Evolutionary conservation across 2,329 filamentous ascomycete species (phyloP).

Genomic region (Colletotrichum higginsianum): DNA sequence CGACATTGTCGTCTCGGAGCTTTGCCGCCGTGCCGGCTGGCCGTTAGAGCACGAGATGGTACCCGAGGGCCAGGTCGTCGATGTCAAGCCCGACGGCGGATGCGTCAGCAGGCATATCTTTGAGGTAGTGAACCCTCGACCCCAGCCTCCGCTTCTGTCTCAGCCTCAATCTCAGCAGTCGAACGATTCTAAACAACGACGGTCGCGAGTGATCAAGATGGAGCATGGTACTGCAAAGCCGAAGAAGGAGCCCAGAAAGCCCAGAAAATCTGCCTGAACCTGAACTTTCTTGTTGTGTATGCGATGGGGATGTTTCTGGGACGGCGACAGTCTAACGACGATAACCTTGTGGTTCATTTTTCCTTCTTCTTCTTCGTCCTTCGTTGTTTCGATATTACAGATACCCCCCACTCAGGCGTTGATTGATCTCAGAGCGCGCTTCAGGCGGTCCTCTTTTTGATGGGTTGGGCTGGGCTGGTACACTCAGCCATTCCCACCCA

Average conservation of each 20-base stretch:
- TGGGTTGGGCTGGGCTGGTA: neutral
- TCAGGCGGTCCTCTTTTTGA: conserved; percentile 12
- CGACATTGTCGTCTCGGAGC: conserved; percentile 89
- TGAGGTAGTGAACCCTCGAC: conserved; percentile 44
- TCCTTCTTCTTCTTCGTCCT: neutral
- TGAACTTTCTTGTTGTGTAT: neutral
- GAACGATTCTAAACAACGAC: neutral
- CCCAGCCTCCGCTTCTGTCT: neutral
- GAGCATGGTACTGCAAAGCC: conserved; percentile 17
- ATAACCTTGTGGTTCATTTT: conserved; percentile 7
- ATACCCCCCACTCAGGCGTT: conserved; percentile 14
- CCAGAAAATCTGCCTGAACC: conserved; percentile 26
- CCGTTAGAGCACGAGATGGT: conserved; percentile 86
- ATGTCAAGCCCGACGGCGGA: conserved; percentile 66
- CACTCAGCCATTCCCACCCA: neutral
- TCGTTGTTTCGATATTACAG: conserved; percentile 12
- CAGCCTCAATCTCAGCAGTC: neutral
- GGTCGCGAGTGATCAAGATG: neutral
- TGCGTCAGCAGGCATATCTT: conserved; percentile 58
- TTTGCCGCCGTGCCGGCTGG: conserved; percentile 88
- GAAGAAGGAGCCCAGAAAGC: conserved; percentile 27
- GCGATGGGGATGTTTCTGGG: neutral
- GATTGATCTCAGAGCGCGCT: conserved; percentile 22
- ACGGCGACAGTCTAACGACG: neutral
- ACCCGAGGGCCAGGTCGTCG: conserved; percentile 73